Evolutionary conservation across 345 rosid genomes (phyloP), one percentile per base, ranked within the genome.

Genomic region (Brassica rapa): DNA sequence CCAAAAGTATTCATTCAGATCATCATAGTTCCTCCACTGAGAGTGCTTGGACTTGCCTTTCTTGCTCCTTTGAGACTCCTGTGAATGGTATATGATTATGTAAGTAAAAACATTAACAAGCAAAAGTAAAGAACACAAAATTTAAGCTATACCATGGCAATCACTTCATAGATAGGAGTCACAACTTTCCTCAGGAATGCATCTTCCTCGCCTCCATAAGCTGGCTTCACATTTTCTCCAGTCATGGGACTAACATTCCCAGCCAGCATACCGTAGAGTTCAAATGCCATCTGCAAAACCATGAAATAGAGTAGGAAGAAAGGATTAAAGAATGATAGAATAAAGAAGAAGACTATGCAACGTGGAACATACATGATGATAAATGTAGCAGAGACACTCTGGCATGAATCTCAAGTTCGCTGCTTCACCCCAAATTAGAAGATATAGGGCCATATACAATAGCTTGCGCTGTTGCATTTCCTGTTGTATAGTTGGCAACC

Each of bases 1-100:
- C 99, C 99, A 96, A 83, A 96, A 96, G 81, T 87, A 96, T 77
- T 96, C 98, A 81, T 96, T 96, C 78, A 96, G 77, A 86, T 96
- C 99, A 80, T 96, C 99, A 75, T 96, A 96, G 72, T 96, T 96
- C 80, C 99, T 93, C 99, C 99, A 96, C 63, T 91, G 97, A n/a
- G 98, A 96, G 82, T 96, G 99, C 86, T 96, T 96, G 78, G 99
- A 96, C 81, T 77, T 91, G 63, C 97, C 99, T 70, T 27, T 85
- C 80, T 87, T 84, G 84, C 95, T 91, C 84, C 89, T 86, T 80
- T 87, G 85, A 72, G 99, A 90, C 87, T 96, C 99, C 99, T 96
- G 80, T 68, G 53, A 84, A 79, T 80, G 35, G 14, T 9, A 77
- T 69, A 37, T 12, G 51, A 75, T 49, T 60, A 41, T 46, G 41